phyloP scores from a whole-genome alignment of 345 rosid species.

The Linum lewisii region DNA sequence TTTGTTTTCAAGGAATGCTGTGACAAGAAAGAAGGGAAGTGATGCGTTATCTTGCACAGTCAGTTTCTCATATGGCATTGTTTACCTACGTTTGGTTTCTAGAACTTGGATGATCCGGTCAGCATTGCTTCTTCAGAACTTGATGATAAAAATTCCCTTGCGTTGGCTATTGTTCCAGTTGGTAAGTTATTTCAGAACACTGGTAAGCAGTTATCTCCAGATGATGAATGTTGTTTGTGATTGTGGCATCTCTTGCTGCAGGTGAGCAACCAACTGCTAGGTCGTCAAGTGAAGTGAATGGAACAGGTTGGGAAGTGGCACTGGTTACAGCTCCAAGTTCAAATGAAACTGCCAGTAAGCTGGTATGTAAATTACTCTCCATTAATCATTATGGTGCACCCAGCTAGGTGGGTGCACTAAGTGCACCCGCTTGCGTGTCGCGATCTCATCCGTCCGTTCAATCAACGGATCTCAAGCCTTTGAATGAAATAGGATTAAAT shows the following conservation, averaged over 20 bases:
- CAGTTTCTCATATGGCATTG: constrained; percentile 2
- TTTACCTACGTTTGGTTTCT: constrained; percentile 11
- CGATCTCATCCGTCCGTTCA: too few species aligned
- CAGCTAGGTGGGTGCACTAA: too few species aligned
- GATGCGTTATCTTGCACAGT: background rate
- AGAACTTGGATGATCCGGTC: constrained; percentile 73
- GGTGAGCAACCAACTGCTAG: constrained; percentile 49
- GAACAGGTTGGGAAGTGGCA: constrained; percentile 89
- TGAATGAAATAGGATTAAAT: too few species aligned
- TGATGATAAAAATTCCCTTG: constrained; percentile 80
- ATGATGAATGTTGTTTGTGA: constrained; percentile 1
- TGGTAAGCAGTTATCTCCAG: too few species aligned
- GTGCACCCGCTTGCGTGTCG: too few species aligned
- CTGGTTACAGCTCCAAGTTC: constrained; percentile 90
- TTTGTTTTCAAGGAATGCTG: background rate
- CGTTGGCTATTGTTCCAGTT: constrained; percentile 87
- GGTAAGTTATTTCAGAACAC: constrained; percentile 42
- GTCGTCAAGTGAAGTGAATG: constrained; percentile 35
- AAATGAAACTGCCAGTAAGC: constrained; percentile 64
- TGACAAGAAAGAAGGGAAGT: background rate
- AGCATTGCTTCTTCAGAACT: constrained; percentile 52
- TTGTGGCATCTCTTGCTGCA: constrained; percentile 28
- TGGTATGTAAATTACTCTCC: constrained; percentile 36
- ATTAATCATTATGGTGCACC: too few species aligned
- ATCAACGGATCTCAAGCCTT: too few species aligned